These are phyloP conservation scores for Celoporthe dispersa DNA, from an alignment of 2,329 filamentous ascomycete species.

Conservation along the genomic window DNA sequence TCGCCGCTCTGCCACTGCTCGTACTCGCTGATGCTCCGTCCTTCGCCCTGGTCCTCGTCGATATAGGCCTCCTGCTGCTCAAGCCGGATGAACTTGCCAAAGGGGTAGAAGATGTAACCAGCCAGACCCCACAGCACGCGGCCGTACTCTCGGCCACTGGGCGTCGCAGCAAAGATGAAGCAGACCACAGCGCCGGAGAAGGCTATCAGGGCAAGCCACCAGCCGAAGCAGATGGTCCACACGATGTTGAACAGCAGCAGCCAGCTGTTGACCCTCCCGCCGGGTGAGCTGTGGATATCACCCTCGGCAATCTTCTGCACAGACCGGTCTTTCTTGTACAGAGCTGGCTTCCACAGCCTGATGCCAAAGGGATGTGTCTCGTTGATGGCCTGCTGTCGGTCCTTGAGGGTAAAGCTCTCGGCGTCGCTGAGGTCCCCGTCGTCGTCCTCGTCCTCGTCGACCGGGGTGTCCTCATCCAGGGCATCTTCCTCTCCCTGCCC, in stretches of 20 bases:
- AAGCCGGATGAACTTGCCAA: slow-evolving; percentile 92
- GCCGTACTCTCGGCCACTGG: slow-evolving; percentile 85
- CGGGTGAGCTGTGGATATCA: slow-evolving; percentile 94
- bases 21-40: slow-evolving; percentile 96
- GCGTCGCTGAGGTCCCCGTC: slow-evolving; percentile 82
- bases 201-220: slow-evolving; percentile 87
- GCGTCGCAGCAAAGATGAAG: slow-evolving; percentile 76
- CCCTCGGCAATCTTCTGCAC: slow-evolving; percentile 96
- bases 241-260: slow-evolving; percentile 85
- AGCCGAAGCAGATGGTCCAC: slow-evolving; percentile 92
- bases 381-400: slow-evolving; percentile 97
- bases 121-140: slow-evolving; percentile 82
- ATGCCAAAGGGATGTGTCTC: slow-evolving; percentile 99
- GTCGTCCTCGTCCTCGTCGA: slow-evolving; percentile 63
- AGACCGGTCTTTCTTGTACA: slow-evolving; percentile 97
- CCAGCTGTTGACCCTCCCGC: slow-evolving; percentile 82
- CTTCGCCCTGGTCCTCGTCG: slow-evolving; percentile 93
- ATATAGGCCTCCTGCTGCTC: slow-evolving; percentile 93
- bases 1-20: slow-evolving; percentile 99
- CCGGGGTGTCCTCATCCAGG: slow-evolving; percentile 41
- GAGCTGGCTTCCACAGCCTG: slow-evolving; percentile 95
- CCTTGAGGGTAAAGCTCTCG: slow-evolving; percentile 96
- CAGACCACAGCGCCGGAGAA: slow-evolving; percentile 77
- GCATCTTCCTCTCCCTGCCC: slow-evolving; percentile 33
- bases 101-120: slow-evolving; percentile 90